phyloP scores from a whole-genome alignment of 2,329 filamentous ascomycete species.

The Tympanopsis confertula region DNA sequence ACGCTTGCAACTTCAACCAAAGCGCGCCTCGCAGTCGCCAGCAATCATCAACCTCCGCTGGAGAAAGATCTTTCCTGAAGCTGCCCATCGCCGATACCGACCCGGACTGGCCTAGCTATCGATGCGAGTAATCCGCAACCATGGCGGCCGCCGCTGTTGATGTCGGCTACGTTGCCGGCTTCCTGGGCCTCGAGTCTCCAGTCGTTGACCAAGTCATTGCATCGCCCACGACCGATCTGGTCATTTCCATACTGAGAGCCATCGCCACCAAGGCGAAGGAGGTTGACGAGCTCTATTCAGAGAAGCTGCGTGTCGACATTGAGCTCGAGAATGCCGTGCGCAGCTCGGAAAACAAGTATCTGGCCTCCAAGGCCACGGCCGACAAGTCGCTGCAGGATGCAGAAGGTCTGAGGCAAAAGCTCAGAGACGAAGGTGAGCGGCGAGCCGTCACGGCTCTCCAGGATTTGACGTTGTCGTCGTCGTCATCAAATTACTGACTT shows the following conservation, averaged over 20 bases:
- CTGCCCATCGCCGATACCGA: too few relatives aligned
- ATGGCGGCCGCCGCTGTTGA: not conserved
- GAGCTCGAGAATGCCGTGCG: conserved; percentile 86
- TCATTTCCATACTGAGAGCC: conserved; percentile 62
- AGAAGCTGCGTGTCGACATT: conserved; percentile 81
- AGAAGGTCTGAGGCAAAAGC: conserved; percentile 67
- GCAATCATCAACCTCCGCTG: too few relatives aligned
- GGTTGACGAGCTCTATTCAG: conserved; percentile 68
- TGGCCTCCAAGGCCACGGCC: conserved; percentile 67
- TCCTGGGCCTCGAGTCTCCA: not conserved
- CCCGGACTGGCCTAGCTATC: too few relatives aligned
- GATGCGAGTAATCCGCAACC: too few relatives aligned
- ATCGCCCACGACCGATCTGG: conserved; percentile 63
- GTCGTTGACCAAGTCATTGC: not conserved
- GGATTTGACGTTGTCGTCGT: conserved; percentile 1
- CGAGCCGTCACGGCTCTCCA: not conserved
- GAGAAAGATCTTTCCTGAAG: too few relatives aligned
- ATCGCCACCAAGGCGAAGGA: conserved; percentile 72
- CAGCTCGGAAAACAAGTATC: conserved; percentile 70
- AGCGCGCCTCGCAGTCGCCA: too few relatives aligned
- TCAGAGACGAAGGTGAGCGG: conserved; percentile 67
- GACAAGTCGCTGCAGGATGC: conserved; percentile 78
- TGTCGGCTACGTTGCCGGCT: not conserved
- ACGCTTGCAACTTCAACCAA: too few relatives aligned
- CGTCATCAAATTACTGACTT: conserved; percentile 3